Evolutionary conservation across 2,329 filamentous ascomycete species (phyloP), one percentile per base, ranked within the genome.

Genomic region (Albifimbria verrucaria): DNA sequence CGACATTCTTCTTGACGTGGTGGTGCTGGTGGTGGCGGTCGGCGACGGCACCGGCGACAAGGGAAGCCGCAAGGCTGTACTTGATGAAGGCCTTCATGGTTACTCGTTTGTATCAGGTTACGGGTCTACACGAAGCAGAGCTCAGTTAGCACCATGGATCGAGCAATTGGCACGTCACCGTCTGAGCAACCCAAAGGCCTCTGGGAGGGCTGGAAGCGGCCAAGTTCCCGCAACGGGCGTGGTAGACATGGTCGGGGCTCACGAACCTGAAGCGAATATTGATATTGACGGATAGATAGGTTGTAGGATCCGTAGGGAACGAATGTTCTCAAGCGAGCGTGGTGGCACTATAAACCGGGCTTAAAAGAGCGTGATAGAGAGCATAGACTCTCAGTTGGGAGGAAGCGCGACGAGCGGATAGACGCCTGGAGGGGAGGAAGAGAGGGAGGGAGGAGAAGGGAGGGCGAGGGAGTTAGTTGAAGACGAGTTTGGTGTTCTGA

Each of bases 1-100:
- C 66, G 28, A 61, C 72, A 55, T 81, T 77, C 72, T 81, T 83
- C 57, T 75, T 79, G 61, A 76, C 78, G 67, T 85, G 84, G 62
- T 77, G 70, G 59, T 83, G 84, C 55, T 78, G 77, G 67, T 88
- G 84, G 64, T 83, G 80, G 60, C 82, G 80, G 55, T 85, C 79
- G 25, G 86, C 86, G 49, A 77, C 75, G 53, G 75, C 79, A 51
- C 80, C 72, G 44, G 72, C 73, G 55, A 77, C 78, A 51, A 83
- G 61, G 41, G 78, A 74, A 53, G 79, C 81, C 72, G 78, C 77
- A 54, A 82, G 65, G 65, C 79, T 76, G 59, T 78, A 68, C 53
- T 74, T 73, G 60, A 78, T 59, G 56, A 80, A 62, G 52, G 71
- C 71, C 74, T 78, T 81, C 79, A 82, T 82, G 46, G 60, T 74